Evolutionary conservation across 208 protist species (phyloP).

Genomic region (Crithidia sp.): DNA sequence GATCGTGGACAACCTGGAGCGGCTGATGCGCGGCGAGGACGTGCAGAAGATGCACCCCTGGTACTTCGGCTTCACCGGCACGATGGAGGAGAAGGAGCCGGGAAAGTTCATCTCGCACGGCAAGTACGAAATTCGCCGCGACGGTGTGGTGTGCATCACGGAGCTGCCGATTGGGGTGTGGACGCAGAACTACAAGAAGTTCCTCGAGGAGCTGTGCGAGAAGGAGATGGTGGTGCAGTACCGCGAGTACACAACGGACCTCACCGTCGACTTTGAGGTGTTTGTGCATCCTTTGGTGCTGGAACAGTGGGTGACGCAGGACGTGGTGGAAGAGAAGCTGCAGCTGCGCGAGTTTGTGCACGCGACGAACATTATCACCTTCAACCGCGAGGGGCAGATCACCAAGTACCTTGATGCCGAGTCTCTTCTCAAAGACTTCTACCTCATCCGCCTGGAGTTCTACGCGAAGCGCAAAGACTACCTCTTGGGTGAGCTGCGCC

Average conservation of each 20-base stretch:
- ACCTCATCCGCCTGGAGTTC: constrained; percentile 93
- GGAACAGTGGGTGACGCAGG: constrained; percentile 74
- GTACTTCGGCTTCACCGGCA: constrained; percentile 97
- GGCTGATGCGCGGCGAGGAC: constrained; percentile 87
- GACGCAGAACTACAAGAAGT: constrained; percentile 96
- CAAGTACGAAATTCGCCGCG: constrained; percentile 65
- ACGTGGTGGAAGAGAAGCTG: constrained; percentile 91
- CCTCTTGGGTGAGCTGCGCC: constrained; percentile 87
- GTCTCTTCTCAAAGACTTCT: constrained; percentile 98
- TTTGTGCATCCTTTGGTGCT: constrained; percentile 90
- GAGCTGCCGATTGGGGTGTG: constrained; percentile 98
- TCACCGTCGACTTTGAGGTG: constrained; percentile 95
- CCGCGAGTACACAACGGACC: constrained; percentile 97
- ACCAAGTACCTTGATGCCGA: constrained; percentile 94
- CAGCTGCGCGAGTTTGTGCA: constrained; percentile 92
- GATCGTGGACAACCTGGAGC: constrained; percentile 92
- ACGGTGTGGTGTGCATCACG: constrained; percentile 93
- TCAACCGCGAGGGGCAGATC: constrained; percentile 95
- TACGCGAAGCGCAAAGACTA: constrained; percentile 98
- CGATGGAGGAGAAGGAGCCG: constrained; percentile 82
- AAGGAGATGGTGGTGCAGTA: constrained; percentile 94
- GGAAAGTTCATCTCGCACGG: constrained; percentile 86
- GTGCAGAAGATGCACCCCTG: constrained; percentile 93
- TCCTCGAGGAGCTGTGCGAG: constrained; percentile 93
- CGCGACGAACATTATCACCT: constrained; percentile 98